Conservation (phyloP, 1,139 yeast genomes). For the Protomyces pachydermus region DNA sequence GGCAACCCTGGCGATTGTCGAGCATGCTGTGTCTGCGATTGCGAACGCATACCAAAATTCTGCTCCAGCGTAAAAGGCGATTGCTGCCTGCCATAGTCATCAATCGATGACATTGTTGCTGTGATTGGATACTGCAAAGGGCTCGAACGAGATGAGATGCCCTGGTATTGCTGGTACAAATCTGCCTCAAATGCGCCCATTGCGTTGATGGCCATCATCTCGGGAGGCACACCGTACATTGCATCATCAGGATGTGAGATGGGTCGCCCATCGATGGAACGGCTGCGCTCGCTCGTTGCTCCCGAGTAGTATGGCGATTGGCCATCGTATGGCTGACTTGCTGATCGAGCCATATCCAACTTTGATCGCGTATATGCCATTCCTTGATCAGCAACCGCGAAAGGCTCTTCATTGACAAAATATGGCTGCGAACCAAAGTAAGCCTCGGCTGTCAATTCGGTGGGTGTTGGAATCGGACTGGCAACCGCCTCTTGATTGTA, state of each 20-base stretch:
- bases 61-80: not conserved
- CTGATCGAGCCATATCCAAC: not conserved
- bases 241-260: not conserved
- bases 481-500: not conserved
- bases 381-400: not conserved
- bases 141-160: not conserved
- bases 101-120: not conserved
- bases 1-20: no score
- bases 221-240: not conserved
- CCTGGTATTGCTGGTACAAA: not conserved
- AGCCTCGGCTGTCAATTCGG: not conserved
- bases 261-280: not conserved
- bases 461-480: not conserved
- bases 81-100: not conserved
- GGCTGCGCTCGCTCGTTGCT: constrained; percentile 1
- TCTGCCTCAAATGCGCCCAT: not conserved
- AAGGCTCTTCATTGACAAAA: not conserved
- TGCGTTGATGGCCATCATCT: not conserved
- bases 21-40: not conserved
- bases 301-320: not conserved
- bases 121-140: not conserved
- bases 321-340: not conserved
- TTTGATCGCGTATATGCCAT: not conserved
- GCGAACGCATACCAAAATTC: not conserved
- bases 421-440: not conserved